Evolutionary conservation across 176 grass and related monocot species (phyloP).

Genomic region (Rhynchospora breviuscula): DNA sequence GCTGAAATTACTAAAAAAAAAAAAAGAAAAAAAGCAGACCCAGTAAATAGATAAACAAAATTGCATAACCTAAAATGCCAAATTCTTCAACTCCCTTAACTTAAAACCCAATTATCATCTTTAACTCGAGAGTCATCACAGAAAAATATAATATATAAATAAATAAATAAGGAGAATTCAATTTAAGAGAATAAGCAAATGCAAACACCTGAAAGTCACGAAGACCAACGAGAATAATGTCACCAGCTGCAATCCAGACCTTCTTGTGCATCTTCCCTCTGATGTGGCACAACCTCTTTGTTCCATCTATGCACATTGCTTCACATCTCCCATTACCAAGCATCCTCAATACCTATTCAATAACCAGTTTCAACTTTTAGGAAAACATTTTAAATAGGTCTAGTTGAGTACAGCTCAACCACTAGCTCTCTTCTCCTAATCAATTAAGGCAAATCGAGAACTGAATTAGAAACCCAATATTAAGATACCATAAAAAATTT

Average conservation of each 20-base stretch:
- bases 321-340: constrained; percentile 65
- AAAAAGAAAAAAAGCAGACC: background rate
- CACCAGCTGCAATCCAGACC: constrained; percentile 81
- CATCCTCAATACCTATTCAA: constrained; percentile 17
- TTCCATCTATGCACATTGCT: constrained; percentile 68
- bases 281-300: constrained; percentile 71
- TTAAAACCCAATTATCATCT: background rate
- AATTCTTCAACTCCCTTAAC: background rate
- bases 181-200: background rate
- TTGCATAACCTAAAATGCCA: background rate
- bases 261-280: constrained; percentile 86
- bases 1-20: background rate
- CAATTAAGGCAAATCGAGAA: background rate
- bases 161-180: background rate
- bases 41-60: background rate
- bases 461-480: background rate
- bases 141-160: background rate
- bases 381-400: background rate
- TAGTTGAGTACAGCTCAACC: background rate
- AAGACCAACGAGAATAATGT: constrained; percentile 73
- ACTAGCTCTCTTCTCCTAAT: background rate
- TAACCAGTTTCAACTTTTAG: background rate
- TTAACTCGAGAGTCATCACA: background rate
- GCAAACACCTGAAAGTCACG: constrained; percentile 47
- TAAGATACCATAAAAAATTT: background rate